Evolutionary conservation across 495 filamentous ascomycete genomes (phyloP), one percentile per base, ranked within the genome.

Genomic region (Hyphodiscus hymeniophilus): DNA sequence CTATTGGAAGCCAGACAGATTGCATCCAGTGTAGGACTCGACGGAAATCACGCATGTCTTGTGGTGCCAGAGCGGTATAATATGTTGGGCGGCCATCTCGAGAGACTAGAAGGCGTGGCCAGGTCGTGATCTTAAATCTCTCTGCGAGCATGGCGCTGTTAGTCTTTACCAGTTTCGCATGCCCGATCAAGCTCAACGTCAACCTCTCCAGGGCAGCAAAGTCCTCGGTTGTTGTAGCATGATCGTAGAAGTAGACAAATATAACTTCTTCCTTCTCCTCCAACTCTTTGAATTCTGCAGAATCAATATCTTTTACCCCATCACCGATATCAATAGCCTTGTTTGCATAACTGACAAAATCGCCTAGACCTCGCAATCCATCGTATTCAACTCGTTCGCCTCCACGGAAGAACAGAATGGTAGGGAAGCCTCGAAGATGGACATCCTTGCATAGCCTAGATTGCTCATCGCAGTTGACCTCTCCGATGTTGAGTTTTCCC

Each of bases 231-330:
- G 87, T 90, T 2, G 92, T 95, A 22, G 92, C 92, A 47, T 92
- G 80, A 60, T 98, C 94, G 64, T 94, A 97, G 63, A 97, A 90
- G 66, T 96, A 98, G 55, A 95, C 64, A 62, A 98, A 98, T 36
- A 96, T 81, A 50, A 98, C 92, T 47, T 95, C 90, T 56, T 95
- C 85, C 43, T 81, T 90, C 72, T 94, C 77, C 66, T 97, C 94
- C 57, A 98, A 66, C 51, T 81, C 81, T 63, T 88, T 81, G 60
- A 96, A 89, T 8, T 76, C 70, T 16, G 74, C 73, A 15, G 77
- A 76, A 63, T 89, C 81, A 4, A 97, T 81, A 57, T 97, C 82
- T 42, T 77, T 74, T 20, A 98, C 77, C 20, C 84, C 85, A 28
- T 75, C 72, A n/a, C 81, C 75, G 34, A 88, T 71, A 20, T 86